Conservation (phyloP, 371 early-diverging fungal genomes). For the Mucor circinelloides region DNA sequence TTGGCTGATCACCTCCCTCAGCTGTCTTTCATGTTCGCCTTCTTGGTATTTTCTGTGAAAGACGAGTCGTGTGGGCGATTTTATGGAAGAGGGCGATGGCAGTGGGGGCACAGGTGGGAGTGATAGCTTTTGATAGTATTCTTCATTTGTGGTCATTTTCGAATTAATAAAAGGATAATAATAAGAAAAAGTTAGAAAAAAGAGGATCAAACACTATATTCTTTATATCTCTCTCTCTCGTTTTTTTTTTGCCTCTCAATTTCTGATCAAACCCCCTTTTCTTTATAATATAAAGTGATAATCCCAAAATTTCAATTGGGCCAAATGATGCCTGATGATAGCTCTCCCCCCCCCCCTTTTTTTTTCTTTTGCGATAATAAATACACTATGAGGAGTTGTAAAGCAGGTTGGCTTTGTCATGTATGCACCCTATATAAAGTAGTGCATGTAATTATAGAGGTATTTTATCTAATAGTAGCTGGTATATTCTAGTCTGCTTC, state of each 20-base stretch:
- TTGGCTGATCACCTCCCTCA: not conserved
- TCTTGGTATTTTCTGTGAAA: constrained; percentile 10
- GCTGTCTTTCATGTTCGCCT: not conserved
- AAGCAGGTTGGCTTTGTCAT: not conserved
- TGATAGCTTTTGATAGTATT: constrained; percentile 11
- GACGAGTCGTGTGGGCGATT: not conserved
- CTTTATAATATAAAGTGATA: constrained; percentile 5
- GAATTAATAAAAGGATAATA: not conserved
- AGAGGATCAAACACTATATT: not conserved
- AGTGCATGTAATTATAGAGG: not conserved
- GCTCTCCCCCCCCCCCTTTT: no score
- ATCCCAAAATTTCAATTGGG: constrained; percentile 8
- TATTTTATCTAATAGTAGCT: no score
- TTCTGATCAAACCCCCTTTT: not conserved
- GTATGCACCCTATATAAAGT: not conserved
- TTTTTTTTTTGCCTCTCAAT: not conserved
- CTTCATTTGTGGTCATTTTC: not conserved
- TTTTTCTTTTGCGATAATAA: not conserved
- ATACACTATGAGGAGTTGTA: not conserved
- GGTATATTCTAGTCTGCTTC: constrained; percentile 26
- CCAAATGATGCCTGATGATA: not conserved
- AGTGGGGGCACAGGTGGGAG: constrained; percentile 15
- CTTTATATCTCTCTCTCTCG: not conserved
- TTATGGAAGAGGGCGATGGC: not conserved
- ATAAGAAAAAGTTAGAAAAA: not conserved